A percentile compares a stretch with the other conserved stretches of the same genome.
Evolutionary conservation across 305 asterid genomes (phyloP).

Genomic region (Fraxinus albicans): DNA sequence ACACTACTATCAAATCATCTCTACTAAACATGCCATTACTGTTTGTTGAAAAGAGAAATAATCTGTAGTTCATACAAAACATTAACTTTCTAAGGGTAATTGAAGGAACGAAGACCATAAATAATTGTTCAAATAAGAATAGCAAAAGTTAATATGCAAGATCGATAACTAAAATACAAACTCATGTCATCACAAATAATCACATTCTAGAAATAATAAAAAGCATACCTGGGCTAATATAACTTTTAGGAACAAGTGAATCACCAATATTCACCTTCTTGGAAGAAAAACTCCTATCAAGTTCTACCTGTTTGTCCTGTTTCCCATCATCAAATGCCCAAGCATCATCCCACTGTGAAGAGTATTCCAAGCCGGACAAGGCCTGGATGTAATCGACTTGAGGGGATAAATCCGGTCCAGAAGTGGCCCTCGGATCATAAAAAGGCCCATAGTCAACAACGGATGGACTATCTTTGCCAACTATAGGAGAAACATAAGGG

Average conservation of each 20-base stretch:
- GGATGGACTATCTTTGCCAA: conserved; percentile 35
- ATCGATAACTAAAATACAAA: neutral
- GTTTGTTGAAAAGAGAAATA: neutral
- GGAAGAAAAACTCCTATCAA: conserved; percentile 33
- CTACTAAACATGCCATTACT: neutral
- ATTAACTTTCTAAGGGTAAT: neutral
- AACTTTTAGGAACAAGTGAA: conserved; percentile 36
- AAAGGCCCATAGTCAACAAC: conserved; percentile 34
- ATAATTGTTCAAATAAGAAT: neutral
- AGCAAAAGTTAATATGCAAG: neutral
- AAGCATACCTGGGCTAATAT: conserved; percentile 48
- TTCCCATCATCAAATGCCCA: conserved; percentile 48
- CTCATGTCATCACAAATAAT: neutral
- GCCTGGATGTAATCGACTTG: conserved; percentile 54
- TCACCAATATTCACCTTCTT: conserved; percentile 40
- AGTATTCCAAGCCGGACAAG: conserved; percentile 58
- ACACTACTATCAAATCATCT: neutral
- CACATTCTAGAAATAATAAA: neutral
- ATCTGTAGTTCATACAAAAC: neutral
- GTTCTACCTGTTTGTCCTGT: conserved; percentile 42
- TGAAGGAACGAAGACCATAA: neutral
- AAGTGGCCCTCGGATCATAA: conserved; percentile 37
- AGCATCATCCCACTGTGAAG: conserved; percentile 44
- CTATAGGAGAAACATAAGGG: conserved; percentile 43
- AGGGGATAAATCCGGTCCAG: conserved; percentile 41